Evolutionary conservation across 2,329 filamentous ascomycete genomes (phyloP), one percentile per base, ranked within the genome.

Genomic region (Westerdykella sp.): DNA sequence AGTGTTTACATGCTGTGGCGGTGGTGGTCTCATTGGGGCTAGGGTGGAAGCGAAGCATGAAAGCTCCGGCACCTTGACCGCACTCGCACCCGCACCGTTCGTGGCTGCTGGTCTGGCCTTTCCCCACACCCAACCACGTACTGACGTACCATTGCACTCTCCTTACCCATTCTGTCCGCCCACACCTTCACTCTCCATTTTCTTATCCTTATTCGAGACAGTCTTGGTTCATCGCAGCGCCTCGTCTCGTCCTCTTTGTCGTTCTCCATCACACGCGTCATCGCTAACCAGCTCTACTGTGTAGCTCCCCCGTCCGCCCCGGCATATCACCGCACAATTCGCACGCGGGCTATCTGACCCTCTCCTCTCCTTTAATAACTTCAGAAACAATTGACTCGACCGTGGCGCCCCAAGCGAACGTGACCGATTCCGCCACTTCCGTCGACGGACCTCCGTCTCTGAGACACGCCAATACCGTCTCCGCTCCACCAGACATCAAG

Each of bases 261-360:
- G 44, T 49, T 37, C 49, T 39, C 25, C 4, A 28, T 4, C 25
- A 56, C 47, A 43, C 48, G 46, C 43, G 40, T 45, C 47, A 43
- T 45, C 39, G 46, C 55, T 60, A 55, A 64, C 55, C 51, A 40
- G 22, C 46, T 6, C 13, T 47, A n/a, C n/a, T n/a, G n/a, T n/a
- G n/a, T n/a, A 68, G 61, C 50, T 45, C 58, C 39, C 59, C 64
- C 40, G 53, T 50, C 35, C 55, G 65, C 25, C 68, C 68, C 18
- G 58, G 66, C 52, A 67, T 73, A 45, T 70, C 72, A 47, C 67
- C 72, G 42, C 72, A 72, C 49, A 63, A 70, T 31, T 74, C 72
- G n/a, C 73, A 76, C 55, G 54, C 65, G 37, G 73, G 72, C 43
- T 71, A 70, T 50, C 54, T 75, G 42, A 75, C 73, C 7, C 61